Evolutionary conservation across 148 eudicot species (phyloP).

Genomic region (Drosera capensis): DNA sequence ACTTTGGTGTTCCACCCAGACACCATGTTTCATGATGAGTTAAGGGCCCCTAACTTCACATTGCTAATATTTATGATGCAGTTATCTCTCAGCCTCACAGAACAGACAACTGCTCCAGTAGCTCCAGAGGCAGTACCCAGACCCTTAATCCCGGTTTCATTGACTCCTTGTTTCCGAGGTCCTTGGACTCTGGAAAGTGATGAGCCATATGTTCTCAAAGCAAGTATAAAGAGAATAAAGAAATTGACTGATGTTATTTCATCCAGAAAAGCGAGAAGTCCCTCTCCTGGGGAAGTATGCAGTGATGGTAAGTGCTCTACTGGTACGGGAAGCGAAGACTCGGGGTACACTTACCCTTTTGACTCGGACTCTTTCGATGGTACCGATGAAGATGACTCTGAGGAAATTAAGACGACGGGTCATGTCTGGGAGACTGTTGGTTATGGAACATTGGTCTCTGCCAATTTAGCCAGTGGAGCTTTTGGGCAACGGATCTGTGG

Average conservation of each 20-base stretch:
- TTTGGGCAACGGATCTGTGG: neutral
- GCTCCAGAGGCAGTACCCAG: constrained; percentile 7
- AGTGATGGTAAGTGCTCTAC: constrained; percentile 16
- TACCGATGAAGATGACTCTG: constrained; percentile 7
- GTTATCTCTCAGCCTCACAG: constrained; percentile 10
- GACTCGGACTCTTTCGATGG: constrained; percentile 12
- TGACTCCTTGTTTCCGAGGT: constrained; percentile 10
- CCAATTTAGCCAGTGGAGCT: constrained; percentile 8
- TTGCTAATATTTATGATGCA: neutral
- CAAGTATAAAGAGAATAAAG: constrained; percentile 10
- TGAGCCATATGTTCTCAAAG: constrained; percentile 8
- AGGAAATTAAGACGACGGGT: constrained; percentile 10
- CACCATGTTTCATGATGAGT: neutral
- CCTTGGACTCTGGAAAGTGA: constrained; percentile 4
- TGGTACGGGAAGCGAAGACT: constrained; percentile 17
- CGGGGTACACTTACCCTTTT: constrained; percentile 5
- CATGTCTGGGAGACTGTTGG: constrained; percentile 9
- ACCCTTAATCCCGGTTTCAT: constrained; percentile 1
- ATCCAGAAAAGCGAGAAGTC: constrained; percentile 6
- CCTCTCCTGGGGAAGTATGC: constrained; percentile 8
- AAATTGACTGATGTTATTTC: constrained; percentile 9
- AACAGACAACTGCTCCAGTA: constrained; percentile 7
- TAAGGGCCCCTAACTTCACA: neutral
- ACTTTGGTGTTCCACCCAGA: neutral
- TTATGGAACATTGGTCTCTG: constrained; percentile 12